Percentiles rank a stretch among this genome's conserved stretches.
These are phyloP conservation scores for Firmiana major DNA, from an alignment of 345 rosid species.

Conservation along the genomic window DNA sequence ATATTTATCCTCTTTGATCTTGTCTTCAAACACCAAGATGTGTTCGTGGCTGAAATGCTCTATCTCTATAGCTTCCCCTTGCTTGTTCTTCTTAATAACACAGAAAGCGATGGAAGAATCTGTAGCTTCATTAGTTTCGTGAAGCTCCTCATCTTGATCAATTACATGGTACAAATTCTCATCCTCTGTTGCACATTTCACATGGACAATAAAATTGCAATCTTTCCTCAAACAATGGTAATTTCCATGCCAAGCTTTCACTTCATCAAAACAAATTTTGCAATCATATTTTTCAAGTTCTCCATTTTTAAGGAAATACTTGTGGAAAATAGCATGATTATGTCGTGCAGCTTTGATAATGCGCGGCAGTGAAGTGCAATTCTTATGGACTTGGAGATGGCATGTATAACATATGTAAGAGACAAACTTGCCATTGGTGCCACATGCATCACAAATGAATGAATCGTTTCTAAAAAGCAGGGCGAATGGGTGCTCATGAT, in stretches of 20 bases:
- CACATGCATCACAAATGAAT: not conserved
- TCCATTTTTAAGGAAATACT: not conserved
- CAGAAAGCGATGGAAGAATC: not conserved
- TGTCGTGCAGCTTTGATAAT: slow-evolving; percentile 8
- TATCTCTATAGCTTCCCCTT: slow-evolving; percentile 5
- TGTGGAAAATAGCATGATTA: not conserved
- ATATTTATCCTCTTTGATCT: not conserved
- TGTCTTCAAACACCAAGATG: not conserved
- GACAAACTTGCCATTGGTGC: too few relatives aligned
- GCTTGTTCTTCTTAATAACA: not conserved
- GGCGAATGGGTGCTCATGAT: not conserved
- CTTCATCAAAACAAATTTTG: slow-evolving; percentile 5
- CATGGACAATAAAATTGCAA: slow-evolving; percentile 21
- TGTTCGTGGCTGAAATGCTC: not conserved
- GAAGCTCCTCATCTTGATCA: not conserved
- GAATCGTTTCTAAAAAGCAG: not conserved
- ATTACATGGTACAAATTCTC: slow-evolving; percentile 14
- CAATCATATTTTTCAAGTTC: not conserved
- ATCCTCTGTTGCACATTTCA: slow-evolving; percentile 14
- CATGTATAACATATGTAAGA: too few relatives aligned
- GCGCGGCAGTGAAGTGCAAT: not conserved
- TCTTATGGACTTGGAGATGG: not conserved
- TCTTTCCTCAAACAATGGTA: slow-evolving; percentile 4
- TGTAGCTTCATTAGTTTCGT: not conserved
- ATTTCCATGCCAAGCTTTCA: slow-evolving; percentile 9